Evolutionary conservation across 306 rosid species (phyloP).

Genomic region (Cucurbita argyrosperma): DNA sequence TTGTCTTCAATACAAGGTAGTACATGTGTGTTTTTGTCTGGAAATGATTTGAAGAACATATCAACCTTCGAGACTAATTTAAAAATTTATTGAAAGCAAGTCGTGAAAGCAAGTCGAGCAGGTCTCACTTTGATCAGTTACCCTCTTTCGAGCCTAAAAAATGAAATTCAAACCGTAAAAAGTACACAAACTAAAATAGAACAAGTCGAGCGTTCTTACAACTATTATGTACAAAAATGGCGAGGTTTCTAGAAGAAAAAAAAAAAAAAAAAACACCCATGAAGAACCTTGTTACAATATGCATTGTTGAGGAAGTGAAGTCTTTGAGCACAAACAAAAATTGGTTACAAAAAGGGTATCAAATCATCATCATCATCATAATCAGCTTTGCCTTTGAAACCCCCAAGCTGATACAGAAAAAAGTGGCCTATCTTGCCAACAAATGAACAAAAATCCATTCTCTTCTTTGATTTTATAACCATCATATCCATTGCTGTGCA

Average conservation of each 20-base stretch:
- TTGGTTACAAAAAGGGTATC: neutral
- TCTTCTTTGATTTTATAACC: slow-evolving; percentile 43
- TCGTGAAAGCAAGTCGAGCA: no score
- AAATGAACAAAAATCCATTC: slow-evolving; percentile 34
- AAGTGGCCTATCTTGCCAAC: slow-evolving; percentile 50
- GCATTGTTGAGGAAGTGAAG: neutral
- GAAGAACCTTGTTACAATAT: neutral
- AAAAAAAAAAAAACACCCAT: neutral
- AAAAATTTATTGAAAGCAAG: no score
- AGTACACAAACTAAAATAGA: no score
- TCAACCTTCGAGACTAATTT: no score
- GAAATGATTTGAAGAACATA: no score
- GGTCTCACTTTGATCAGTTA: no score
- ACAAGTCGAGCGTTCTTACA: no score
- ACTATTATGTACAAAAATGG: no score
- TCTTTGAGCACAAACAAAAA: neutral
- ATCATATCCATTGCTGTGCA: slow-evolving; percentile 31
- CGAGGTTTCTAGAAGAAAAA: neutral
- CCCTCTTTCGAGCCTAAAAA: no score
- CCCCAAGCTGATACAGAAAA: slow-evolving; percentile 65
- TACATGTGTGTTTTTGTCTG: no score
- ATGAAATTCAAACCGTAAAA: no score
- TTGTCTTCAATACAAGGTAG: no score
- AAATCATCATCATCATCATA: neutral
- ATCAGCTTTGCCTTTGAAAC: slow-evolving; percentile 23